Percentiles rank a stretch among this genome's conserved stretches.
Conservation (phyloP, 139 green algal genomes). For the Volvox africanus region DNA sequence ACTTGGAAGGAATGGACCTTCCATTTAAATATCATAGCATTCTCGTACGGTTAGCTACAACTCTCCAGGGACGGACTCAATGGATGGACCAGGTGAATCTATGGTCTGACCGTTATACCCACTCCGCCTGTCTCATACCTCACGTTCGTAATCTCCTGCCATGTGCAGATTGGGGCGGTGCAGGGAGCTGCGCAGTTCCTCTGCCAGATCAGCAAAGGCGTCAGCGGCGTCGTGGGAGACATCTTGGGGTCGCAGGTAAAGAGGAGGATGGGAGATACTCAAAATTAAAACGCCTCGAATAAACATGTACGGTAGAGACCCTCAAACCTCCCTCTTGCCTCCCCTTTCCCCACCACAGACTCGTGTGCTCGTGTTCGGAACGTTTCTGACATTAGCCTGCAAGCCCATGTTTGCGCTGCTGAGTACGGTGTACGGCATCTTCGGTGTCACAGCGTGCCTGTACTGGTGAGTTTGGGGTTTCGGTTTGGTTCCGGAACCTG, state of each 20-base stretch:
- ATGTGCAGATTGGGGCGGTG: conserved; percentile 82
- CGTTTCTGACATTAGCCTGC: conserved; percentile 80
- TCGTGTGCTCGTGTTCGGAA: conserved; percentile 87
- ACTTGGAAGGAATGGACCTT: too few species aligned
- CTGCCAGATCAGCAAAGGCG: conserved; percentile 79
- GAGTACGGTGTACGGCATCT: conserved; percentile 73
- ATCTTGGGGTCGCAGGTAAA: conserved; percentile 74
- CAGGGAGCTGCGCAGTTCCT: conserved; percentile 86
- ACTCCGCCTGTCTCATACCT: too few species aligned
- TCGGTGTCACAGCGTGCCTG: conserved; percentile 70
- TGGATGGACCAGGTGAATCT: too few species aligned
- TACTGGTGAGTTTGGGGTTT: conserved; percentile 67
- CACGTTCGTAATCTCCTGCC: too few species aligned
- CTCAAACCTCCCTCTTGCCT: too few species aligned
- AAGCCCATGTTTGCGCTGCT: conserved; percentile 89
- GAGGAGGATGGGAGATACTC: too few species aligned
- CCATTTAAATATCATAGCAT: too few species aligned
- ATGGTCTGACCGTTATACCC: too few species aligned
- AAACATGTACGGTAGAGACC: too few species aligned
- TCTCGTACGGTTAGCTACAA: too few species aligned
- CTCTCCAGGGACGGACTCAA: too few species aligned
- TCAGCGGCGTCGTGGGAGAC: conserved; percentile 81
- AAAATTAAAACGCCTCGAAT: too few species aligned
- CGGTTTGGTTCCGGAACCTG: neutral
- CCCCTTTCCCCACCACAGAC: conserved; percentile 52